These are phyloP conservation scores for Nevesoporus exiguus DNA, from an alignment of 768 basidiomycete species.

Conservation along the genomic window DNA sequence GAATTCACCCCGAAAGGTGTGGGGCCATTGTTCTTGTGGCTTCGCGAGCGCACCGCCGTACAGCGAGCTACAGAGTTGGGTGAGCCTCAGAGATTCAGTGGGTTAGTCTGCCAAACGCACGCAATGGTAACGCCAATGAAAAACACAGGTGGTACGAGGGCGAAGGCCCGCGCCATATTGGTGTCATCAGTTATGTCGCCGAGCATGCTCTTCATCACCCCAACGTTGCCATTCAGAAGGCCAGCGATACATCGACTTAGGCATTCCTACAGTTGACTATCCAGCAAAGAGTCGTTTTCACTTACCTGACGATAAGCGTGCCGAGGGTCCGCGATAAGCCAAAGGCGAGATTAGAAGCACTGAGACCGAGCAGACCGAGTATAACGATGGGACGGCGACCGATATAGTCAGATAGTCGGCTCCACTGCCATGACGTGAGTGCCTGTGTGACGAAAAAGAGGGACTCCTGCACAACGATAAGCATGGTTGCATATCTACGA, in stretches of 20 bases:
- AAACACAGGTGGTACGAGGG: background rate
- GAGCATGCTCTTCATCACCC: slow-evolving; percentile 35
- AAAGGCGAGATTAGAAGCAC: slow-evolving; percentile 54
- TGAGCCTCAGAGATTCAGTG: background rate
- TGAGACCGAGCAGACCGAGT: slow-evolving; percentile 49
- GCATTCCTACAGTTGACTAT: slow-evolving; percentile 13
- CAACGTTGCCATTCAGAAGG: slow-evolving; percentile 41
- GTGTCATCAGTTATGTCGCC: background rate
- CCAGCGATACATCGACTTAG: too few species aligned
- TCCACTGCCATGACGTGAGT: slow-evolving; percentile 59
- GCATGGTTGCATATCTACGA: background rate
- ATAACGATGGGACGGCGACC: slow-evolving; percentile 61
- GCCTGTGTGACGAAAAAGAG: slow-evolving; percentile 60
- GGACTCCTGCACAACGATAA: slow-evolving; percentile 44
- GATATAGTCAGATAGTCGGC: slow-evolving; percentile 54
- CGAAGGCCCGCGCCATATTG: background rate
- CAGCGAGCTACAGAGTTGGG: slow-evolving; percentile 41
- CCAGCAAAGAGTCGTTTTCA: background rate
- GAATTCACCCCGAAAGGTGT: slow-evolving; percentile 40
- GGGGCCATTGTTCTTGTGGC: slow-evolving; percentile 54
- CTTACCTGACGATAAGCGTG: slow-evolving; percentile 51
- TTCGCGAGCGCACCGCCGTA: slow-evolving; percentile 55
- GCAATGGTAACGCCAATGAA: background rate
- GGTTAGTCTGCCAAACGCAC: background rate
- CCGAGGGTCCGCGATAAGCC: slow-evolving; percentile 58